Evolutionary conservation across 768 basidiomycete species (phyloP), one percentile per base, ranked within the genome.

Genomic region (Sporobolomyces pararoseus): DNA sequence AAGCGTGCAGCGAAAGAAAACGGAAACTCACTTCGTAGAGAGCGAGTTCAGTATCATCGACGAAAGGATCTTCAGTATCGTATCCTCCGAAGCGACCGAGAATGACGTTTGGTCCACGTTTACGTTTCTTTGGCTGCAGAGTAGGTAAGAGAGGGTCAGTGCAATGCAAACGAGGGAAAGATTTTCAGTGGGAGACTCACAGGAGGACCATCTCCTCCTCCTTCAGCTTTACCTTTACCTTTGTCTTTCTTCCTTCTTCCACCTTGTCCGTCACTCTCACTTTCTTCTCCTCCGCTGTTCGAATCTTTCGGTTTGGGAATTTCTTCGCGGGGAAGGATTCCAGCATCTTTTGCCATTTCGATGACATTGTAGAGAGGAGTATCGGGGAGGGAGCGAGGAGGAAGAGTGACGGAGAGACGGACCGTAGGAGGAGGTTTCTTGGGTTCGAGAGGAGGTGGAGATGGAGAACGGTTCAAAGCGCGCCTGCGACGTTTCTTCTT

Each of bases 41-140:
- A 31, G 86, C 87, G 65, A 95, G 82, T 77, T 98, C 95, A 2
- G 91, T 91, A 80, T 99, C 96, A 83, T 99, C 96, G 77, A 99
- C 96, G 81, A 98, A 98, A 0, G 91, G 89, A 80, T 99, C 96
- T 0, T 83, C 81, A 25, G 87, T 83, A 81, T 99, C 95, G 82
- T 99, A 99, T 76, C 92, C 90, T 77, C 89, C 90, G 27, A 85
- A 66, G n/a, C 76, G 71, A 31, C 72, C 75, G 42, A 70, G 32
- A 14, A 77, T 54, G 25, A 61, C 68, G n/a, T 73, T 73, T n/a
- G 60, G 60, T 5, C 66, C 71, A 16, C 72, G 66, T 63, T 65
- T 67, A 35, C 71, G 71, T 12, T 60, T 61, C 63, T 68, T 68
- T 34, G 58, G 39, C 66, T 68, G 66, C 21, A 46, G 23, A 27